Evolutionary conservation across 352 stramenopile genomes (phyloP), one percentile per base, ranked within the genome.

Genomic region (Phytophthora fragariae): DNA sequence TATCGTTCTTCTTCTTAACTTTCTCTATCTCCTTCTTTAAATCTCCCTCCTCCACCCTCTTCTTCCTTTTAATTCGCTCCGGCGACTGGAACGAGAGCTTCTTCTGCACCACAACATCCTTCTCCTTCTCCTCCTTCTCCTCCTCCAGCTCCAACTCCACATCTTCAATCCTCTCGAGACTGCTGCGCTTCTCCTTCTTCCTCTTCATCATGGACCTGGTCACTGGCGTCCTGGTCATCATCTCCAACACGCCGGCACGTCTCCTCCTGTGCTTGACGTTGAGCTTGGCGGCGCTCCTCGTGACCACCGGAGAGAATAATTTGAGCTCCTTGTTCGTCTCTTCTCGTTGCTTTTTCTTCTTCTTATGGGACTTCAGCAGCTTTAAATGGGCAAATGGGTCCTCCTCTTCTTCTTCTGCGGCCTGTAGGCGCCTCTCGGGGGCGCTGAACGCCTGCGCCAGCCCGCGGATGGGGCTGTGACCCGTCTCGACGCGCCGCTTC

Each of bases 81-180:
- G 41, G 41, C 41, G 41, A 49, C 41, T 17, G 14, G 57, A 79
- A 75, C 29, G 79, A 70, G 1, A 85, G 62, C 27, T 66, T 73
- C 57, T 88, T 85, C 60, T 79, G 72, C n/a, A 88, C 76, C 37
- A 77, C 62, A 14, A 81, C 61, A 1, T 83, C 57, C 14, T 77
- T 73, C 3, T 77, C 46, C 11, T 70, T 66, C 14, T 74, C 60
- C 35, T 59, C 61, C 61, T 7, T 65, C 3, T 37, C 33, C 8
- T 37, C 33, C 35, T 41, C 35, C 35, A 41, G 11, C 9, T 41
- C 35, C 35, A 41, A 5, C 9, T 41, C 35, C 35, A 14, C 14
- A 5, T 73, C 62, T 12, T 74, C 57, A 47, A 72, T 47, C 7
- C n/a, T 41, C 37, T 82, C 75, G 4, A 79, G 52, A 55, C 66